These are phyloP conservation scores for Plasmodium cynomolgi DNA, from an alignment of 169 alveolate genomes.

Conservation along the genomic window DNA sequence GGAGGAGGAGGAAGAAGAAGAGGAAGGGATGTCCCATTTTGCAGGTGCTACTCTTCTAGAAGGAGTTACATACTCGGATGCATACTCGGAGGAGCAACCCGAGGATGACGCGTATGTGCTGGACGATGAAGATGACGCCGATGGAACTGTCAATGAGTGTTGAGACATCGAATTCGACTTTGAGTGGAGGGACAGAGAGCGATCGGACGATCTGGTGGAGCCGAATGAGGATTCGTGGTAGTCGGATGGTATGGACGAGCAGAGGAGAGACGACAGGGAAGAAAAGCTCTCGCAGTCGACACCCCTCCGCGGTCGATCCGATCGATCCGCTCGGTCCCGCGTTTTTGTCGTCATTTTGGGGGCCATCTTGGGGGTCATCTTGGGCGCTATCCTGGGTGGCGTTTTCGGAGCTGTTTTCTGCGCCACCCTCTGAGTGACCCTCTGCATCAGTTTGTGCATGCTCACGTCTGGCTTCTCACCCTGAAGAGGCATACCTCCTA, in stretches of 20 bases:
- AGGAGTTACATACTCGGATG: background rate
- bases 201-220: background rate
- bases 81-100: background rate
- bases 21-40: background rate
- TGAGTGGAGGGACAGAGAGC: background rate
- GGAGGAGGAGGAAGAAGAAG: background rate
- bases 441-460: background rate
- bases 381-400: background rate
- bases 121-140: slow-evolving; percentile 5
- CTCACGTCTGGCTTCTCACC: background rate
- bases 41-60: background rate
- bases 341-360: background rate
- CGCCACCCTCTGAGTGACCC: background rate
- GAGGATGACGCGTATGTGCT: background rate
- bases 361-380: background rate
- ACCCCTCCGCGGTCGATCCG: background rate
- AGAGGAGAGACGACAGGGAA: slow-evolving; percentile 6
- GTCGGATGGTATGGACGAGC: background rate
- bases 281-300: background rate
- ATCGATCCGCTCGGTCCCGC: background rate
- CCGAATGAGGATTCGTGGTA: background rate
- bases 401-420: background rate
- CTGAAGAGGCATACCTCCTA: background rate
- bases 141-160: background rate
- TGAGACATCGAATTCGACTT: background rate